phyloP scores from a whole-genome alignment of 2,329 filamentous ascomycete species.

The Cryphonectria nitschkei region DNA sequence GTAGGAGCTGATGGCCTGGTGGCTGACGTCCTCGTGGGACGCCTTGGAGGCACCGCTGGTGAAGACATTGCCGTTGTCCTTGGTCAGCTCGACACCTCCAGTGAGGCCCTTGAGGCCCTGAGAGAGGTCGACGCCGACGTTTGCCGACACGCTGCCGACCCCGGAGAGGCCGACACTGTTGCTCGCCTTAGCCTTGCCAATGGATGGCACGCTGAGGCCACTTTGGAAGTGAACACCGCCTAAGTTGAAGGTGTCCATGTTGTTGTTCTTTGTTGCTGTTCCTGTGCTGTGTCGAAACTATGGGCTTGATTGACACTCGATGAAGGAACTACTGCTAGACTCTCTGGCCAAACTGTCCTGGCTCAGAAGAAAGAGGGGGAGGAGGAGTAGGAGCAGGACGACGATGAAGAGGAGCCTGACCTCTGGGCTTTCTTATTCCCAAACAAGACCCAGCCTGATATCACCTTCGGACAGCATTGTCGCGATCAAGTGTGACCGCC shows the following conservation, averaged over 20 bases:
- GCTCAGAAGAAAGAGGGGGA: not conserved
- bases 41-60: slow-evolving; percentile 7
- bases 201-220: slow-evolving; percentile 3
- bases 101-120: slow-evolving; percentile 10
- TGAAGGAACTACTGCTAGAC: not conserved
- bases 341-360: not conserved
- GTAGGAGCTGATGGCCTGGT: slow-evolving; percentile 30
- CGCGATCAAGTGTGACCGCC: not conserved
- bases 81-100: slow-evolving; percentile 15
- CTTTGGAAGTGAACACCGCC: slow-evolving; percentile 16
- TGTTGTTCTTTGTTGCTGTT: not conserved
- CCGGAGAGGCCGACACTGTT: slow-evolving; percentile 7
- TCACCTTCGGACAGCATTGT: not conserved
- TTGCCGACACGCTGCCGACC: slow-evolving; percentile 13
- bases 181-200: slow-evolving; percentile 3
- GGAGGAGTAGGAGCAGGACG: not conserved
- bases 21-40: slow-evolving; percentile 15
- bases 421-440: not conserved
- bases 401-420: not conserved
- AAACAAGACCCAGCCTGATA: not conserved
- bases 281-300: not conserved
- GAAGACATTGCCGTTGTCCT: slow-evolving; percentile 20
- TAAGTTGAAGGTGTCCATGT: slow-evolving; percentile 17
- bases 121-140: slow-evolving; percentile 8
- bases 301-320: not conserved